These are phyloP conservation scores for Rhexocercosporidium sp. DNA, from an alignment of 2,329 filamentous ascomycete genomes.

Conservation along the genomic window DNA sequence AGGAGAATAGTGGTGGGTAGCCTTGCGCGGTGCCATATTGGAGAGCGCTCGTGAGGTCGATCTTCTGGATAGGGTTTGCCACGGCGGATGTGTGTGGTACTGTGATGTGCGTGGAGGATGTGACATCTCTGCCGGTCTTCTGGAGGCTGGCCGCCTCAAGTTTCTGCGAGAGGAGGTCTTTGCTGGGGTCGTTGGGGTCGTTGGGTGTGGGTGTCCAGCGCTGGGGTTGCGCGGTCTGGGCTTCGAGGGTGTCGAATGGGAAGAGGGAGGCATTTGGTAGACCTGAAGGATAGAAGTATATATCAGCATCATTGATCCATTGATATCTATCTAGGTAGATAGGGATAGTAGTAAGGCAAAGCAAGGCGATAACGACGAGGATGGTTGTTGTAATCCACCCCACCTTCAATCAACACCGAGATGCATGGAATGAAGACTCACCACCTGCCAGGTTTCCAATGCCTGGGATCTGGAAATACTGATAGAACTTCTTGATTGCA, in stretches of 20 bases:
- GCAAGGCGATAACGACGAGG: background rate
- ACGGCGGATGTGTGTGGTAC: conserved; percentile 72
- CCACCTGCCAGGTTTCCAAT: conserved; percentile 67
- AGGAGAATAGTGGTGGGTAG: conserved; percentile 78
- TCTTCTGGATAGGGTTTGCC: conserved; percentile 66
- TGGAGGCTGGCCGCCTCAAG: conserved; percentile 43
- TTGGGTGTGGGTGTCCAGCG: conserved; percentile 76
- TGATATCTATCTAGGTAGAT: too few relatives aligned
- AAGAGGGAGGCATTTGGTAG: conserved; percentile 84
- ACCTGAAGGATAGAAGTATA: conserved; percentile 47
- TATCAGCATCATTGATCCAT: conserved; percentile 23
- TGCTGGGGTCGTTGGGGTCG: conserved; percentile 50
- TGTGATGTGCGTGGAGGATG: conserved; percentile 57
- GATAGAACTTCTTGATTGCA: conserved; percentile 81
- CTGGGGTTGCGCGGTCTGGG: conserved; percentile 74
- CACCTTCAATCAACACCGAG: conserved; percentile 11
- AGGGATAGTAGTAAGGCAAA: conserved; percentile 1
- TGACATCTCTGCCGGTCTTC: conserved; percentile 35
- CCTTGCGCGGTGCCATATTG: conserved; percentile 88
- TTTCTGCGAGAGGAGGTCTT: conserved; percentile 43
- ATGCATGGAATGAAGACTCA: conserved; percentile 44
- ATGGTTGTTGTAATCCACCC: background rate
- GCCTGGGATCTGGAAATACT: conserved; percentile 74
- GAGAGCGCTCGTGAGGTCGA: conserved; percentile 80
- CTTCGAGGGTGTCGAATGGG: conserved; percentile 89